Conservation (phyloP, 2,329 filamentous ascomycete species). For the Paecilomyces formosus region DNA sequence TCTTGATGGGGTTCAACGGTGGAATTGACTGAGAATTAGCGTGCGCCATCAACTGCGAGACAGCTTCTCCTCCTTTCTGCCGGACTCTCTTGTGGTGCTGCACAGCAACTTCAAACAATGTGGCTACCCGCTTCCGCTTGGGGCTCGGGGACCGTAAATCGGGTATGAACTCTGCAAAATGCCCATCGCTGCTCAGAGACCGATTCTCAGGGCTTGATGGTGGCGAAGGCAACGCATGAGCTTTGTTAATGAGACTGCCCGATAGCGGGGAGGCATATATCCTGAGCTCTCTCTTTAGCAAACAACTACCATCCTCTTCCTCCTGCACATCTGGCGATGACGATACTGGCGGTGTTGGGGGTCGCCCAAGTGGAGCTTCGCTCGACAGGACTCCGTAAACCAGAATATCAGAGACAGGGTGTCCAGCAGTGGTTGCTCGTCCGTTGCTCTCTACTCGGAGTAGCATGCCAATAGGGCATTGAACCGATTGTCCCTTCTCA, state of each 20-base stretch:
- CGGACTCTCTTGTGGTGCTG: constrained; percentile 34
- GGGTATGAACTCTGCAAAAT: constrained; percentile 29
- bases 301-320: constrained; percentile 4
- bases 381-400: constrained; percentile 32
- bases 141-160: constrained; percentile 32
- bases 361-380: constrained; percentile 17
- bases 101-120: constrained; percentile 33
- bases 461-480: constrained; percentile 33
- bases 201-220: constrained; percentile 14
- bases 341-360: constrained; percentile 28
- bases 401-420: constrained; percentile 27
- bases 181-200: constrained; percentile 6
- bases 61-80: constrained; percentile 31
- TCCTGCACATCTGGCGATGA: constrained; percentile 18
- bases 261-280: constrained; percentile 32
- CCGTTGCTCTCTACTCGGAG: constrained; percentile 19
- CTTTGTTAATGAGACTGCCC: constrained; percentile 23
- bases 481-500: constrained; percentile 19
- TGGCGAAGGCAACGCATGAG: constrained; percentile 25
- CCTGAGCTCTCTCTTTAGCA: constrained; percentile 20
- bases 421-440: constrained; percentile 9
- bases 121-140: constrained; percentile 36
- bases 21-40: constrained; percentile 20
- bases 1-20: constrained; percentile 21
- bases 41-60: constrained; percentile 32